These are phyloP conservation scores for Candida argentea DNA, from an alignment of 805 yeast species.

Conservation along the genomic window DNA sequence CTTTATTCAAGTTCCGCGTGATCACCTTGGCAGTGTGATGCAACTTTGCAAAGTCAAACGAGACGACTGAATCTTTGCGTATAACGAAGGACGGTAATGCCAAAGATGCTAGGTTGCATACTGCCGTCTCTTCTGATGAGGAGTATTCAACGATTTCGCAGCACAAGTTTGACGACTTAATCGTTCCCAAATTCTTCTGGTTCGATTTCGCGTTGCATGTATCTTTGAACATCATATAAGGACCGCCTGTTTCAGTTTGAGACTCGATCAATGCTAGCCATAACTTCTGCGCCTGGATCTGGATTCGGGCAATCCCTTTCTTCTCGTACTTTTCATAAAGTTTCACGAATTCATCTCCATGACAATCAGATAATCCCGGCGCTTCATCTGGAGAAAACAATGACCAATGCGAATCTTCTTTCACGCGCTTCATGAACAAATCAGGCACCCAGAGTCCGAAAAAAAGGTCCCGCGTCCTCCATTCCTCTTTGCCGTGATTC, in stretches of 20 bases:
- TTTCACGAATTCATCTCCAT: conserved; percentile 73
- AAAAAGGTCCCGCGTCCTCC: conserved; percentile 87
- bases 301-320: conserved; percentile 48
- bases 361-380: conserved; percentile 73
- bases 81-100: conserved; percentile 73
- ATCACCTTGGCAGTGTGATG: conserved; percentile 73
- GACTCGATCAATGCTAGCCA: conserved; percentile 87
- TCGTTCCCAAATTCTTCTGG: conserved; percentile 86
- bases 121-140: conserved; percentile 87
- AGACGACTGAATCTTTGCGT: conserved; percentile 14
- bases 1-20: conserved; percentile 65
- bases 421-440: conserved; percentile 86
- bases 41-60: conserved; percentile 63
- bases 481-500: conserved; percentile 92
- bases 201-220: conserved; percentile 80
- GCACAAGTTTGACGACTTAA: conserved; percentile 89
- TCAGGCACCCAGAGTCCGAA: conserved; percentile 94
- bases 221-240: conserved; percentile 90
- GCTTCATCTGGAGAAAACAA: conserved; percentile 84
- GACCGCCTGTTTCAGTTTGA: conserved; percentile 95
- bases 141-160: conserved; percentile 93
- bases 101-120: conserved; percentile 86
- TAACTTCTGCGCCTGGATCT: conserved; percentile 76
- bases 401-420: conserved; percentile 72
- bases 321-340: conserved; percentile 65